phyloP scores from a whole-genome alignment of 768 basidiomycete species.

The Lactarius vividus region DNA sequence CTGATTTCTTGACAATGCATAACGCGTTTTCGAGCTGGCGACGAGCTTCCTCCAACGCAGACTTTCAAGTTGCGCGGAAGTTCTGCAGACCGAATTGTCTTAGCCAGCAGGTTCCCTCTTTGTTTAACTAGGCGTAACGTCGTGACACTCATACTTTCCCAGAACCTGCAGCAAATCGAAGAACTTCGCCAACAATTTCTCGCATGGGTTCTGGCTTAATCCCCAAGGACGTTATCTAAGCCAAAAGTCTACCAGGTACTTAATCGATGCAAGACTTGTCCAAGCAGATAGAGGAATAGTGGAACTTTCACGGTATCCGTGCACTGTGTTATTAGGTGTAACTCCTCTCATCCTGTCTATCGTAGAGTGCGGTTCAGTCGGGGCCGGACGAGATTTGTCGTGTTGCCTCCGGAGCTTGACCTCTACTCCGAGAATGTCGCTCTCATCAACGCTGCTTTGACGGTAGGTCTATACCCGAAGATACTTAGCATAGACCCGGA shows the following conservation, averaged over 20 bases:
- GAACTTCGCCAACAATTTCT: conserved; percentile 82
- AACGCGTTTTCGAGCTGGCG: conserved; percentile 90
- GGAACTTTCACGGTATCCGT: conserved; percentile 60
- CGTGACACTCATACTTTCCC: conserved; percentile 16
- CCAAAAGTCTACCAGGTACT: conserved; percentile 50
- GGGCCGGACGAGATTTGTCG: conserved; percentile 70
- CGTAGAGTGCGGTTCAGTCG: conserved; percentile 71
- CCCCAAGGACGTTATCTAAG: conserved; percentile 7
- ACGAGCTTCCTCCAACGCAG: conserved; percentile 60
- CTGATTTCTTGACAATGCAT: conserved; percentile 92
- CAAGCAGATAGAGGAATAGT: conserved; percentile 61
- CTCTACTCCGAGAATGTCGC: conserved; percentile 60
- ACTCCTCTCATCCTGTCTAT: conserved; percentile 1
- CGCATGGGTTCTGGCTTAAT: conserved; percentile 24
- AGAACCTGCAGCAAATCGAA: conserved; percentile 95
- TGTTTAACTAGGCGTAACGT: too few relatives aligned
- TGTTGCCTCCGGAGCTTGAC: conserved; percentile 69
- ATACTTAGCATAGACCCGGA: conserved; percentile 66
- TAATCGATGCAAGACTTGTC: conserved; percentile 87
- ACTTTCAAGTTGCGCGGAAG: conserved; percentile 58
- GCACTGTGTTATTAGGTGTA: conserved; percentile 1
- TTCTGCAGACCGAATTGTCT: conserved; percentile 81
- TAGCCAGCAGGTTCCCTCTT: conserved; percentile 64
- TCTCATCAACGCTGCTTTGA: conserved; percentile 77
- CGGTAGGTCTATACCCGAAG: conserved; percentile 89